Evolutionary conservation across 2,329 filamentous ascomycete genomes (phyloP).

Genomic region (Trichoderma atrobrunneum): DNA sequence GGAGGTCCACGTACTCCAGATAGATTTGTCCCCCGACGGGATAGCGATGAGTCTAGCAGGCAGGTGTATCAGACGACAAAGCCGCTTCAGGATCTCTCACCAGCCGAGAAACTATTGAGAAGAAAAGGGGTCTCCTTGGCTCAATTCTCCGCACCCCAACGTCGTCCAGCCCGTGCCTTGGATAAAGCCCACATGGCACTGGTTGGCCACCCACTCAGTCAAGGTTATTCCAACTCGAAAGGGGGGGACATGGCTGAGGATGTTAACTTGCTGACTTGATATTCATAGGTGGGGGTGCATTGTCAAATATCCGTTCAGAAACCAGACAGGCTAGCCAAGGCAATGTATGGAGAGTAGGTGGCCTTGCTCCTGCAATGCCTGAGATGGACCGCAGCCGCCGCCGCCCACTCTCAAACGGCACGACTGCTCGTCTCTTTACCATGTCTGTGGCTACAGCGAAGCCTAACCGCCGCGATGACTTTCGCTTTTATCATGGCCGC

Average conservation of each 20-base stretch:
- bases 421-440: constrained; percentile 65
- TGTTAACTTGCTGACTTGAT: not conserved
- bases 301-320: constrained; percentile 27
- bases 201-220: not conserved
- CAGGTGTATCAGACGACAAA: constrained; percentile 50
- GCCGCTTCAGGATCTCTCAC: constrained; percentile 40
- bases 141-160: constrained; percentile 39
- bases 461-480: constrained; percentile 54
- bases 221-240: not conserved
- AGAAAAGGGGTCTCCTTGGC: constrained; percentile 41
- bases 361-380: constrained; percentile 54
- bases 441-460: constrained; percentile 46
- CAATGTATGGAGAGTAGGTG: constrained; percentile 74
- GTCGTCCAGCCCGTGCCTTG: not conserved
- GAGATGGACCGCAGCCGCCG: constrained; percentile 63
- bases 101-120: constrained; percentile 45
- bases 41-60: constrained; percentile 33
- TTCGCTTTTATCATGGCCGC: constrained; percentile 67
- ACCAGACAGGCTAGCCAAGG: constrained; percentile 59
- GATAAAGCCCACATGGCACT: not conserved
- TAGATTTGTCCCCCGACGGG: constrained; percentile 50
- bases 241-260: not conserved
- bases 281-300: constrained; percentile 27
- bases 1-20: constrained; percentile 36
- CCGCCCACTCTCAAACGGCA: constrained; percentile 64